Conservation (phyloP, 2,329 filamentous ascomycete genomes). For the Claviceps sorghi region DNA sequence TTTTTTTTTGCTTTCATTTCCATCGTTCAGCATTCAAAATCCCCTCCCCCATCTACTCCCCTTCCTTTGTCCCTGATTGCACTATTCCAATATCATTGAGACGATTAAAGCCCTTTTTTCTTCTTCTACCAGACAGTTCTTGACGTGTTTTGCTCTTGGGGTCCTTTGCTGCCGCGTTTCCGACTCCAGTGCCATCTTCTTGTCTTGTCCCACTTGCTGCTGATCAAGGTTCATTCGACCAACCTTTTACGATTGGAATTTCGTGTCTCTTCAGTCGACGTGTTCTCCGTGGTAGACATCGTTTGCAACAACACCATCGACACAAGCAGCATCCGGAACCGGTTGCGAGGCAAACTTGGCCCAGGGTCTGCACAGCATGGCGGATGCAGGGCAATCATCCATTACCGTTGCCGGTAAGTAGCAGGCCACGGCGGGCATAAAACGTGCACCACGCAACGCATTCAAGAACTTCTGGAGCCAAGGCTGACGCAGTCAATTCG, state of each 20-base stretch:
- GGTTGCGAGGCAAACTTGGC: not conserved
- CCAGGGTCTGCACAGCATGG: conserved; percentile 10
- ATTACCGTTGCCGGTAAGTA: conserved; percentile 42
- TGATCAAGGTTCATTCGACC: not conserved
- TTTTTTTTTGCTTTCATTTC: not conserved
- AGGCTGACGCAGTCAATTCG: conserved; percentile 13
- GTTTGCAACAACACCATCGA: not conserved
- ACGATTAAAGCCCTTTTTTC: conserved; percentile 6
- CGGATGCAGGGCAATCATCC: conserved; percentile 29
- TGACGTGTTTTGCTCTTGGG: not conserved
- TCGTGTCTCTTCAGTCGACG: not conserved
- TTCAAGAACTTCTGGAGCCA: not conserved
- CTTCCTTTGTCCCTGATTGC: conserved; percentile 1
- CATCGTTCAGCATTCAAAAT: not conserved
- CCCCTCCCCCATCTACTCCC: not conserved
- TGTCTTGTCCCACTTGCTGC: not conserved
- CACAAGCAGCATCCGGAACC: not conserved
- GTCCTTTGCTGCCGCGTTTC: not conserved
- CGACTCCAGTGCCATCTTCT: not conserved
- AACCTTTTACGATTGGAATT: not conserved
- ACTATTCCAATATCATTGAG: conserved; percentile 5
- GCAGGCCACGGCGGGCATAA: not conserved
- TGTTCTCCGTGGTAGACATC: not conserved
- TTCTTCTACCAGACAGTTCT: not conserved
- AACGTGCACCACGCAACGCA: no score